Evolutionary conservation across 495 filamentous ascomycete species (phyloP).

Genomic region (Hamigera avellanea): DNA sequence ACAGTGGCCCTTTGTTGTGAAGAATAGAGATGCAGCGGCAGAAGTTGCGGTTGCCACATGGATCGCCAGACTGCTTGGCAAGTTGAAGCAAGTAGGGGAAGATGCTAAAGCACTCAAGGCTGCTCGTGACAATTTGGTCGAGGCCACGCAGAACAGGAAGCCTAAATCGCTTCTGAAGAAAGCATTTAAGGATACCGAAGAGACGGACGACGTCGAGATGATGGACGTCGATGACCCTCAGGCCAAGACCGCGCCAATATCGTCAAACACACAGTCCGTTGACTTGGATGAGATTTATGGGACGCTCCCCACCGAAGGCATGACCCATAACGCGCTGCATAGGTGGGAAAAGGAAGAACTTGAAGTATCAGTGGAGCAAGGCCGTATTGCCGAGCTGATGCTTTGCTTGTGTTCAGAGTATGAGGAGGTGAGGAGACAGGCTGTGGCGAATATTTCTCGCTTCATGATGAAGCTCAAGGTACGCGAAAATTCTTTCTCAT

Average conservation of each 20-base stretch:
- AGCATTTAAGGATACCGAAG: conserved; percentile 23
- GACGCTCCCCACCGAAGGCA: conserved; percentile 26
- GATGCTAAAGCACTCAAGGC: conserved; percentile 24
- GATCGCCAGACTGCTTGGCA: conserved; percentile 36
- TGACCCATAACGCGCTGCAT: conserved; percentile 28
- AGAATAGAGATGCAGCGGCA: conserved; percentile 26
- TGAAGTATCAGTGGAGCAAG: conserved; percentile 63
- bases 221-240: conserved; percentile 10
- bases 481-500: conserved; percentile 3
- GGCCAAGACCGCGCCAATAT: conserved; percentile 2
- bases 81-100: conserved; percentile 35
- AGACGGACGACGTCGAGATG: conserved; percentile 10
- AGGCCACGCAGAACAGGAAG: conserved; percentile 26
- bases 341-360: conserved; percentile 66
- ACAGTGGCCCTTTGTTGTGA: conserved; percentile 61
- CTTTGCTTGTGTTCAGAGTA: conserved; percentile 65
- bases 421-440: conserved; percentile 62
- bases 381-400: conserved; percentile 52
- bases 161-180: conserved; percentile 28
- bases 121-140: conserved; percentile 28
- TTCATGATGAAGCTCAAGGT: conserved; percentile 54
- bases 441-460: conserved; percentile 52
- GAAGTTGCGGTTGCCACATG: conserved; percentile 39
- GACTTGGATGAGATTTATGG: conserved; percentile 33
- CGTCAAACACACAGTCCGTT: conserved; percentile 7